Conservation (phyloP, 768 basidiomycete genomes). For the Suillus americanus region DNA sequence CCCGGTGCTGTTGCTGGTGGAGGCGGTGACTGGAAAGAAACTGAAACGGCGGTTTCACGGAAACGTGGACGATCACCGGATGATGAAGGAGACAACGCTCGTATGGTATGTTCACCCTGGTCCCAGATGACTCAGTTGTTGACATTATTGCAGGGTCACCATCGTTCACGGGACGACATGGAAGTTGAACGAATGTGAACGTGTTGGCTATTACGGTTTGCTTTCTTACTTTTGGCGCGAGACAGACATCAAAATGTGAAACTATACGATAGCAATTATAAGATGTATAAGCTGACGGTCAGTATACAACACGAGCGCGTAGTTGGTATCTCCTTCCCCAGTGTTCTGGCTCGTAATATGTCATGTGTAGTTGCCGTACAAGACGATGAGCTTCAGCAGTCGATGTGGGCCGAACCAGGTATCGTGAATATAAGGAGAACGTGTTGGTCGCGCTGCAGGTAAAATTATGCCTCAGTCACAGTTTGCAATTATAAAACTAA, state of each 20-base stretch:
- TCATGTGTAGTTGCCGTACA: conserved; percentile 63
- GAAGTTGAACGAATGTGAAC: conserved; percentile 71
- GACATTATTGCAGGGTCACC: conserved; percentile 44
- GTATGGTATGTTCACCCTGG: conserved; percentile 46
- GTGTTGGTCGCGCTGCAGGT: conserved; percentile 33
- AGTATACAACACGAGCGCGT: conserved; percentile 53
- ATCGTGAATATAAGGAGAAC: conserved; percentile 50
- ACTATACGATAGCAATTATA: conserved; percentile 13
- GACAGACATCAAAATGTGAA: conserved; percentile 15
- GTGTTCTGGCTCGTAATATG: conserved; percentile 38
- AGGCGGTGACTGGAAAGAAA: conserved; percentile 83
- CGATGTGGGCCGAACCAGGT: conserved; percentile 54
- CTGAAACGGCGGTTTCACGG: conserved; percentile 47
- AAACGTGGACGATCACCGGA: conserved; percentile 79
- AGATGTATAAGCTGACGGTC: conserved; percentile 14
- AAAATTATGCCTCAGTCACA: conserved; percentile 1
- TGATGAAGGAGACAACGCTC: conserved; percentile 62
- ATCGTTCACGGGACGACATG: conserved; percentile 61
- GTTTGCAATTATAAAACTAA: conserved; percentile 7
- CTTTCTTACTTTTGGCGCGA: conserved; percentile 11
- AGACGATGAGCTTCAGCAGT: conserved; percentile 69
- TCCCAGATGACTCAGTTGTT: conserved; percentile 7
- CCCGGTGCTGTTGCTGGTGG: conserved; percentile 82
- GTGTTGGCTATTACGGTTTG: conserved; percentile 25
- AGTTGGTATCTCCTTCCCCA: conserved; percentile 42